A percentile compares a stretch with the other conserved stretches of the same genome.
These are phyloP conservation scores for Rhododendron griersonianum DNA, from an alignment of 148 eudicot genomes.

Conservation along the genomic window DNA sequence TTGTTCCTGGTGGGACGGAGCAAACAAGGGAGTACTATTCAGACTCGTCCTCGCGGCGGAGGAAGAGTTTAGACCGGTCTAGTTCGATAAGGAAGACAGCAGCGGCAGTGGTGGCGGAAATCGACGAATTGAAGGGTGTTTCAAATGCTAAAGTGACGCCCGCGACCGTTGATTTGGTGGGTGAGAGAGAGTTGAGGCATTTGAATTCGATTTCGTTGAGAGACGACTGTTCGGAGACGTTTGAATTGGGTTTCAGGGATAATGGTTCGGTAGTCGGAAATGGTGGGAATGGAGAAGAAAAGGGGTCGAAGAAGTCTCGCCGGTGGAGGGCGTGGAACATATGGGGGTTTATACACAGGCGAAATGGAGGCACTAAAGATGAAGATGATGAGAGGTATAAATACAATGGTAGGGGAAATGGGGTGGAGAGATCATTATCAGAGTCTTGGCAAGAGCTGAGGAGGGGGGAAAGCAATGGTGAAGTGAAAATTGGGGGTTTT, in stretches of 20 bases:
- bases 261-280: slow-evolving; percentile 42
- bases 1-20: slow-evolving; percentile 59
- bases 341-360: slow-evolving; percentile 68
- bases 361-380: slow-evolving; percentile 42
- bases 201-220: slow-evolving; percentile 55
- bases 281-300: slow-evolving; percentile 56
- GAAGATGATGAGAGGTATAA: slow-evolving; percentile 58
- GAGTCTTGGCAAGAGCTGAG: slow-evolving; percentile 79
- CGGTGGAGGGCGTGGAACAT: slow-evolving; percentile 79
- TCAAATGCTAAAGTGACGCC: slow-evolving; percentile 54
- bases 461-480: slow-evolving; percentile 45
- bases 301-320: slow-evolving; percentile 54
- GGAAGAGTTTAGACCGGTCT: slow-evolving; percentile 79
- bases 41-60: slow-evolving; percentile 72
- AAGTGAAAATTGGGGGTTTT: slow-evolving; percentile 34
- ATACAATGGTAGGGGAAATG: slow-evolving; percentile 41
- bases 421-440: slow-evolving; percentile 73
- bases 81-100: slow-evolving; percentile 75
- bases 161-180: slow-evolving; percentile 37
- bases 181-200: slow-evolving; percentile 41
- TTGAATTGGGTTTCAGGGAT: slow-evolving; percentile 65
- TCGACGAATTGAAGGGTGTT: slow-evolving; percentile 53
- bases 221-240: slow-evolving; percentile 71
- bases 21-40: slow-evolving; percentile 84
- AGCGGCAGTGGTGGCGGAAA: slow-evolving; percentile 75